Evolutionary conservation across 805 yeast genomes (phyloP), one percentile per base, ranked within the genome.

Genomic region (Yarrowia sp.): DNA sequence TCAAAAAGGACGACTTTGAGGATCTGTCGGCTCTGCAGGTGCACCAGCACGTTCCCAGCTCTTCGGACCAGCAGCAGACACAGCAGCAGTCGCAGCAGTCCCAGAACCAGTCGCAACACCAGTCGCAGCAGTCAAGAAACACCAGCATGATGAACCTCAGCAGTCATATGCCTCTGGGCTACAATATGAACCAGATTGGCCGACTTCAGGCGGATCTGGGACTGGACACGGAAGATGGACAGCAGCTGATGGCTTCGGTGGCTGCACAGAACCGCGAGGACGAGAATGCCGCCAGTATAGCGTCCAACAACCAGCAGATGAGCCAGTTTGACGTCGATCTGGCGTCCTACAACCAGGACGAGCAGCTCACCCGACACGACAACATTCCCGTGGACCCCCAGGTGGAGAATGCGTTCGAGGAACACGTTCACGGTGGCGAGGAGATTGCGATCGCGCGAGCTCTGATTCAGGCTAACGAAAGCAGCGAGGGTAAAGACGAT

Each of bases 371-470:
- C 8, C 47, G 66, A 15, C 46, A 53, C 15, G 77, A 78, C 44
- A 79, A 77, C 14, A 81, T 83, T 6, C 86, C 87, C 0, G 88
- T 85, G 8, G 89, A 86, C 73, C 88, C 89, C 1, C 86, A 84
- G 67, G 88, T 85, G 6, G 78, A 71, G 24, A 76, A 81, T 49
- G 85, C 81, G 0, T 85, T 82, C 70, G 83, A 79, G 56, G 76
- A 77, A 15, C 77, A 78, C 55, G 80, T 72, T 4, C 76, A 77
- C 36, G 70, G 72, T 10, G 86, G 84, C 7, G 86, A 83, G 60
- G 89, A 86, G 71, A 84, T 86, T 44, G 89, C 86, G 56, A 87
- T 87, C 71, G 90, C 91, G 0, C 78, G 88, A 50, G 91, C 89
- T 0, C 77, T 87, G 71, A 86, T 87, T 60, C 88, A 86, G 69